phyloP scores from a whole-genome alignment of 371 early-diverging fungal genomes.

The Circinella minor region DNA sequence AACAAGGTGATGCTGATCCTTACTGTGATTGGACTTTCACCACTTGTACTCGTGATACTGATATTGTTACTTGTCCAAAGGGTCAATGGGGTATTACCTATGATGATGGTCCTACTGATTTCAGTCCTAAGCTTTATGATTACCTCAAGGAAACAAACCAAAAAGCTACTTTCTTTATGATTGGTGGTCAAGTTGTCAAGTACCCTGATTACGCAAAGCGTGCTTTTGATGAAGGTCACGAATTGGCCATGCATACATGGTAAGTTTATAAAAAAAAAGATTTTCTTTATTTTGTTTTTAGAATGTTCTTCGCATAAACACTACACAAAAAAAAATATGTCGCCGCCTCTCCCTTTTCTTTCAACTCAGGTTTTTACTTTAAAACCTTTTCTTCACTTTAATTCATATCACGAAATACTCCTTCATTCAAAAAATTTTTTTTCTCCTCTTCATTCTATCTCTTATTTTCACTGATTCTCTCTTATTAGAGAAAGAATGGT shows the following conservation, averaged over 20 bases:
- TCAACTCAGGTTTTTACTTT: too few relatives aligned
- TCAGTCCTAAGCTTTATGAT: constrained; percentile 52
- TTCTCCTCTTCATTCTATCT: too few relatives aligned
- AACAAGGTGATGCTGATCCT: constrained; percentile 29
- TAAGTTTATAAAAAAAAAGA: not conserved
- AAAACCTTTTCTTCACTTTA: too few relatives aligned
- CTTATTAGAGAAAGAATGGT: not conserved
- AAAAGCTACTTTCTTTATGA: constrained; percentile 70
- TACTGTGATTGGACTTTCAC: constrained; percentile 66
- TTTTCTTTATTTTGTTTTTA: too few relatives aligned
- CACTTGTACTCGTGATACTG: constrained; percentile 50
- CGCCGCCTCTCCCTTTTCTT: too few relatives aligned
- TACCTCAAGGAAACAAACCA: constrained; percentile 54
- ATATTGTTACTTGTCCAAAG: constrained; percentile 59
- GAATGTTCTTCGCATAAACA: too few relatives aligned
- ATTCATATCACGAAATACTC: too few relatives aligned
- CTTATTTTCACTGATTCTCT: too few relatives aligned
- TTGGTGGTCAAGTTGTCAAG: constrained; percentile 63
- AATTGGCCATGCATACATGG: constrained; percentile 60
- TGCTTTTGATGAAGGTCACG: constrained; percentile 52
- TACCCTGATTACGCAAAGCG: constrained; percentile 56
- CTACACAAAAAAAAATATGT: too few relatives aligned
- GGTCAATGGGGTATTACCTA: constrained; percentile 63
- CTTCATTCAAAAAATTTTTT: too few relatives aligned
- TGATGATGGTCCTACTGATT: constrained; percentile 69